Evolutionary conservation across 1,284 basidiomycete genomes (phyloP), one percentile per base, ranked within the genome.

Genomic region (Ceratobasidium sp.): DNA sequence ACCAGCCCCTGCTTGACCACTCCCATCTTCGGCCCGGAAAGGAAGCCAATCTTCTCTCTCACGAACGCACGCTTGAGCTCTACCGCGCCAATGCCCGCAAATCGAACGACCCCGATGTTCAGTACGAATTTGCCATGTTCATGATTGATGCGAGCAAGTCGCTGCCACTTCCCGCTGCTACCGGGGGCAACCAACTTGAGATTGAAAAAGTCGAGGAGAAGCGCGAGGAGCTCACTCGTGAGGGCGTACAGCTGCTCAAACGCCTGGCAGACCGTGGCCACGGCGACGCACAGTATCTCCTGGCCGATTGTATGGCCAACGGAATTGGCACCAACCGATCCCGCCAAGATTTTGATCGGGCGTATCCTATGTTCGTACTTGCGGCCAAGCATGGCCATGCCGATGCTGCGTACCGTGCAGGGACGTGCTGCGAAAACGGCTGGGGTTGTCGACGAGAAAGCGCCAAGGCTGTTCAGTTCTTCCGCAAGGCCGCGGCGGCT

Each of bases 321-420:
- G 96, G 96, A 14, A 94, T 98, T 72, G 94, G 95, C 29, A 98
- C 94, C 0, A 81, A 85, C 71, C 89, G 91, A 77, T 87, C 85
- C 72, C 89, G 87, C 77, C 95, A 97, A 78, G 96, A 99, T 80
- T 98, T 98, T 77, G 95, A 98, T 79, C 87, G 90, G 71, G 96
- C 97, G 2, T 98, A 95, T 79, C 95, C 95, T 16, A 83, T 99
- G 68, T 99, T 98, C 76, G 88, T 97, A 6, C 87, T 98, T 49
- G 94, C 96, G 6, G 94, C 95, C 50, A 99, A 99, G 79, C 97
- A 99, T 76, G 93, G 94, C n/a, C 96, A 99, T 77, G 90, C 94
- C 0, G 95, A 98, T 75, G 95, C 95, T 7, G 87, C 93, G 23
- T 99, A 96, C 79, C 91, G 96, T 56, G 92, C 95, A 0, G 97